Evolutionary conservation across 352 stramenopile genomes (phyloP).

Genomic region (Phytopythium oedochilum): DNA sequence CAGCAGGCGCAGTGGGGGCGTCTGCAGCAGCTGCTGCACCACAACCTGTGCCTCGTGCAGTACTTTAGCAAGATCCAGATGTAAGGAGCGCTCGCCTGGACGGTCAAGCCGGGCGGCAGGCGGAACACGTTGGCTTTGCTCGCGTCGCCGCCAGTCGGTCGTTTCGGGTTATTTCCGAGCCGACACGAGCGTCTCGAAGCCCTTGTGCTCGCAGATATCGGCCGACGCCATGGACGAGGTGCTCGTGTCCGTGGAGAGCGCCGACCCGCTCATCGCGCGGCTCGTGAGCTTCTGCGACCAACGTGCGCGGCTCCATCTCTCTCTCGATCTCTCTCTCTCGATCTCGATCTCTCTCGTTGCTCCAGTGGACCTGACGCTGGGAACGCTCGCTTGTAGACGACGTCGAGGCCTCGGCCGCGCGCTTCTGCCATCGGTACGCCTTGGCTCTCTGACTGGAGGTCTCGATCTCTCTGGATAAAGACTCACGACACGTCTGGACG

Average conservation of each 20-base stretch:
- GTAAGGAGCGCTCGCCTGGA: too few species aligned
- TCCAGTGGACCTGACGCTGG: background rate
- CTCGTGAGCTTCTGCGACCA: constrained; percentile 33
- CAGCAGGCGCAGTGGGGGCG: constrained; percentile 81
- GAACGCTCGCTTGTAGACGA: constrained; percentile 9
- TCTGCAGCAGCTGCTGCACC: constrained; percentile 75
- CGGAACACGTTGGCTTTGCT: too few species aligned
- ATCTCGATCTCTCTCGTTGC: background rate
- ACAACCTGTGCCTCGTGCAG: constrained; percentile 85
- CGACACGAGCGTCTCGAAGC: too few species aligned
- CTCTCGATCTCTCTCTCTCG: too few species aligned
- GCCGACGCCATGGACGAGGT: constrained; percentile 31
- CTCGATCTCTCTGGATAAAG: too few species aligned
- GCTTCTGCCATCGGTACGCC: constrained; percentile 16
- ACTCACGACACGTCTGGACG: too few species aligned
- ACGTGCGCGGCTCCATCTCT: constrained; percentile 8
- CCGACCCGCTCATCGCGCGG: constrained; percentile 31
- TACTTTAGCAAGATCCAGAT: constrained; percentile 89
- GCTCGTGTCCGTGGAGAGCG: constrained; percentile 33
- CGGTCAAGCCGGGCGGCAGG: background rate
- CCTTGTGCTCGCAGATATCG: too few species aligned
- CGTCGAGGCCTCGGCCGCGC: constrained; percentile 11
- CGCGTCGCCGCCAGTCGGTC: too few species aligned
- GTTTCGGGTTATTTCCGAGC: too few species aligned
- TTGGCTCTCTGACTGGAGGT: background rate